phyloP scores from a whole-genome alignment of 2,329 filamentous ascomycete genomes.

The Aspergillus amoenus region DNA sequence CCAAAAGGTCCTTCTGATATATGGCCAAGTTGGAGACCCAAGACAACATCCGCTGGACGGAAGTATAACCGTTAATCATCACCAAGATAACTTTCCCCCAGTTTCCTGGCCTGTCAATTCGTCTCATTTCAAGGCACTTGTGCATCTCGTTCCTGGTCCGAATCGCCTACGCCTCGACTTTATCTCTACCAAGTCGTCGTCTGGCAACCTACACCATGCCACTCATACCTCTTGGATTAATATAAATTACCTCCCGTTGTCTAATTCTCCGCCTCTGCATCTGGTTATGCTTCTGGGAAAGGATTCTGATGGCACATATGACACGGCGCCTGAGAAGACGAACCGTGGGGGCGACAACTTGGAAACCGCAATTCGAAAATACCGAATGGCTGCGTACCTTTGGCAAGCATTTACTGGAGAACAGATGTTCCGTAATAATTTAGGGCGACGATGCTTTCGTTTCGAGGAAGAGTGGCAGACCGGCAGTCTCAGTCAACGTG shows the following conservation, averaged over 20 bases:
- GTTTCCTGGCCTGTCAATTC: conserved; percentile 84
- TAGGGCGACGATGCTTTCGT: conserved; percentile 81
- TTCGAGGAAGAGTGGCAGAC: conserved; percentile 95
- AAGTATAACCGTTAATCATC: conserved; percentile 72
- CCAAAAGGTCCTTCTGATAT: conserved; percentile 82
- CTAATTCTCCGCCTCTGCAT: conserved; percentile 78
- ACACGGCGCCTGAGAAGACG: conserved; percentile 72
- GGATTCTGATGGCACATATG: conserved; percentile 83
- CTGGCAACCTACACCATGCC: conserved; percentile 59
- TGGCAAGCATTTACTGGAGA: conserved; percentile 98
- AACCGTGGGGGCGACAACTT: conserved; percentile 80
- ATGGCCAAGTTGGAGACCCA: conserved; percentile 76
- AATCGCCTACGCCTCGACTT: conserved; percentile 90
- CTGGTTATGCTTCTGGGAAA: conserved; percentile 83
- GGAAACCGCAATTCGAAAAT: conserved; percentile 80
- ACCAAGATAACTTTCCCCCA: conserved; percentile 81
- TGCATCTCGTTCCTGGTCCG: conserved; percentile 87
- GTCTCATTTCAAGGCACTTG: conserved; percentile 86
- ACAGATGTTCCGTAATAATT: conserved; percentile 87
- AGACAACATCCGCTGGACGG: conserved; percentile 71
- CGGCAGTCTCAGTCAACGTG: conserved; percentile 74
- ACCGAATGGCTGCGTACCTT: conserved; percentile 89
- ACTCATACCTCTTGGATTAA: conserved; percentile 78
- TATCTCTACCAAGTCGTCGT: conserved; percentile 73
- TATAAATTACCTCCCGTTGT: conserved; percentile 81